These are phyloP conservation scores for Skeletonema costatum DNA, from an alignment of 108 stramenopile species.

Conservation along the genomic window DNA sequence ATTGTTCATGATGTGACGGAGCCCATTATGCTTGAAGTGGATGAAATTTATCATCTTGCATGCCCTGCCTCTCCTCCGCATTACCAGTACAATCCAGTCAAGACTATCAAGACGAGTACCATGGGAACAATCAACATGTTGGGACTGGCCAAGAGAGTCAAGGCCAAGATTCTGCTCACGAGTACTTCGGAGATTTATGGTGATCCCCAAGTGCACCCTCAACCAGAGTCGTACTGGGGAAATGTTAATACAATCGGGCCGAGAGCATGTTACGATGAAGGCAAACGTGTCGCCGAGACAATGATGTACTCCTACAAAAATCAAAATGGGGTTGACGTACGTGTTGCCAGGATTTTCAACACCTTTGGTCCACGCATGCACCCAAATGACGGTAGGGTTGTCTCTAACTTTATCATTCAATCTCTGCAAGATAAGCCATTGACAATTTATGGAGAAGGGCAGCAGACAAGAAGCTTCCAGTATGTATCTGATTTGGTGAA, in stretches of 20 bases:
- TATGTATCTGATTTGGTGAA: constrained; percentile 97
- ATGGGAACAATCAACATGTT: constrained; percentile 99
- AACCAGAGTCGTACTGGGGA: constrained; percentile 97
- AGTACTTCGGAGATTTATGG: constrained; percentile 95
- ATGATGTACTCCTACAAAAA: constrained; percentile 98
- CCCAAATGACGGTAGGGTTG: constrained; percentile 99
- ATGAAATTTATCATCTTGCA: constrained; percentile 99
- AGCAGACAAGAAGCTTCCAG: constrained; percentile 98
- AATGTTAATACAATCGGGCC: constrained; percentile 98
- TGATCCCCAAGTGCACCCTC: constrained; percentile 92
- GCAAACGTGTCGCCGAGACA: constrained; percentile 99
- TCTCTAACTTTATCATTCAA: constrained; percentile 99
- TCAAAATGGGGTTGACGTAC: constrained; percentile 92
- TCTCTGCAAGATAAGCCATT: constrained; percentile 93
- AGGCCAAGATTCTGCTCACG: constrained; percentile 93
- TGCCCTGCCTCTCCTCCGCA: constrained; percentile 99
- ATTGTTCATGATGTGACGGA: constrained; percentile 96
- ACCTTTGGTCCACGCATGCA: constrained; percentile 99
- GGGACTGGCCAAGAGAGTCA: constrained; percentile 97
- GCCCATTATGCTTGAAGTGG: constrained; percentile 97
- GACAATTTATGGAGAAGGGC: constrained; percentile 96
- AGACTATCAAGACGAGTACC: constrained; percentile 98
- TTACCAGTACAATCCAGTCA: constrained; percentile 99
- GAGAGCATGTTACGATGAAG: constrained; percentile 99
- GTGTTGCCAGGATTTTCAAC: constrained; percentile 99